phyloP scores from a whole-genome alignment of 2,329 filamentous ascomycete genomes.

The Pestalotiopsis sp. region DNA sequence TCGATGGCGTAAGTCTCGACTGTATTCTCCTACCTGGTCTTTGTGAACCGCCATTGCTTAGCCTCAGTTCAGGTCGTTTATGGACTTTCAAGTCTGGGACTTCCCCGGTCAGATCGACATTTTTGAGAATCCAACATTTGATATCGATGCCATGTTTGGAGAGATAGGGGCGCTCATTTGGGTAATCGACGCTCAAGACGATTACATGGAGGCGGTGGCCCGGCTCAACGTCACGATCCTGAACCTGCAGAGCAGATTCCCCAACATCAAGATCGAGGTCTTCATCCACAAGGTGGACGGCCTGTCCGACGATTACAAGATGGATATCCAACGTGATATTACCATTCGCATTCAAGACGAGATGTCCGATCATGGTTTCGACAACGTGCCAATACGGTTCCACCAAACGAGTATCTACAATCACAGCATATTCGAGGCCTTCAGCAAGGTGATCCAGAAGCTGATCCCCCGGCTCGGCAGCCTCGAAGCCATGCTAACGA shows the following conservation, averaged over 20 bases:
- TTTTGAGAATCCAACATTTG: slow-evolving; percentile 85
- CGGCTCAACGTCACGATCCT: slow-evolving; percentile 88
- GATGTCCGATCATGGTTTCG: slow-evolving; percentile 87
- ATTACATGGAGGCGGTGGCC: slow-evolving; percentile 89
- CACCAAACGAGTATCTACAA: slow-evolving; percentile 98
- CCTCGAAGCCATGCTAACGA: slow-evolving; percentile 91
- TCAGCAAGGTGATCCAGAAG: slow-evolving; percentile 98
- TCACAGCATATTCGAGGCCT: slow-evolving; percentile 97
- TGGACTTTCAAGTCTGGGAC: slow-evolving; percentile 99
- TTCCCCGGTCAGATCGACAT: slow-evolving; percentile 91
- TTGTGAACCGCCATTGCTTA: neutral
- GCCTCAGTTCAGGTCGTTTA: slow-evolving; percentile 81
- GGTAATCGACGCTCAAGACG: slow-evolving; percentile 98
- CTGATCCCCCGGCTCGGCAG: slow-evolving; percentile 91
- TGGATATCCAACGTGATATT: slow-evolving; percentile 95
- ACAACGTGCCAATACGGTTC: slow-evolving; percentile 91
- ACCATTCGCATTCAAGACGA: slow-evolving; percentile 96
- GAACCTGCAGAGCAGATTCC: slow-evolving; percentile 84
- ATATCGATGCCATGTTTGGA: slow-evolving; percentile 91
- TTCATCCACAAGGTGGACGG: slow-evolving; percentile 99
- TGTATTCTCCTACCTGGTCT: neutral
- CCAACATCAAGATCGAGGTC: slow-evolving; percentile 94
- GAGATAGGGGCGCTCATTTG: slow-evolving; percentile 94
- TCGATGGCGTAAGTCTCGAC: slow-evolving; percentile 77
- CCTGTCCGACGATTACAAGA: slow-evolving; percentile 94